Evolutionary conservation across 108 stramenopile genomes (phyloP).

Genomic region (Aureococcus anophagefferens): DNA sequence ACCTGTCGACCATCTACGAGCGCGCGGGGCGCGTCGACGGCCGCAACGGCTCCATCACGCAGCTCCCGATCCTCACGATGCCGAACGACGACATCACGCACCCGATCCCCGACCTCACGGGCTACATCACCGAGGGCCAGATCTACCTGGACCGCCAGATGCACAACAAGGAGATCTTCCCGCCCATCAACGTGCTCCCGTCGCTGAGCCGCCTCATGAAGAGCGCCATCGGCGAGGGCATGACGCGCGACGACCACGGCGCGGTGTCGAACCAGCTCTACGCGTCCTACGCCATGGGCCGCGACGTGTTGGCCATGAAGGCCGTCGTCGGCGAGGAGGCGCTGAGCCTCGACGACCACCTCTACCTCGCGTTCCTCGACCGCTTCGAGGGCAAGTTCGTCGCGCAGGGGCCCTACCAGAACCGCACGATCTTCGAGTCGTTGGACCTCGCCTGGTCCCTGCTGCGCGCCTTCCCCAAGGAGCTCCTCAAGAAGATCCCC

Average conservation of each 20-base stretch:
- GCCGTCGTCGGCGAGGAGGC: constrained; percentile 99
- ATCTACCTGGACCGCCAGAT: constrained; percentile 96
- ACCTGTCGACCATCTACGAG: constrained; percentile 98
- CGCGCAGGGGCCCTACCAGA: constrained; percentile 94
- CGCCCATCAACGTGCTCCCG: constrained; percentile 98
- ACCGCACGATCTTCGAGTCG: constrained; percentile 93
- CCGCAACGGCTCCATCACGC: constrained; percentile 96
- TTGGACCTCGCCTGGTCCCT: constrained; percentile 97
- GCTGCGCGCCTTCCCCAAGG: constrained; percentile 96
- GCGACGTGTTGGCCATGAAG: constrained; percentile 99
- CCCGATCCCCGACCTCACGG: constrained; percentile 98
- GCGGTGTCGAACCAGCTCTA: constrained; percentile 98
- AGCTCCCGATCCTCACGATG: constrained; percentile 99
- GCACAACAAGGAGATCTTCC: constrained; percentile 97
- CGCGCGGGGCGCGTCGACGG: constrained; percentile 97
- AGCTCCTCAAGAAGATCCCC: constrained; percentile 98
- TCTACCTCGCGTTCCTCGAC: constrained; percentile 95
- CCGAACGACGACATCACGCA: constrained; percentile 99
- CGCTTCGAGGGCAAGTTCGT: constrained; percentile 98
- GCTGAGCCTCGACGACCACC: constrained; percentile 96
- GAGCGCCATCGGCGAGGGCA: constrained; percentile 98
- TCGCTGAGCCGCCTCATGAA: constrained; percentile 98
- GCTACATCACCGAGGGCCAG: constrained; percentile 99
- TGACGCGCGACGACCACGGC: constrained; percentile 95
- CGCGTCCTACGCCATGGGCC: constrained; percentile 97